Conservation (phyloP, 1,139 yeast species). For the Kurtzmaniella quercitrusa region DNA sequence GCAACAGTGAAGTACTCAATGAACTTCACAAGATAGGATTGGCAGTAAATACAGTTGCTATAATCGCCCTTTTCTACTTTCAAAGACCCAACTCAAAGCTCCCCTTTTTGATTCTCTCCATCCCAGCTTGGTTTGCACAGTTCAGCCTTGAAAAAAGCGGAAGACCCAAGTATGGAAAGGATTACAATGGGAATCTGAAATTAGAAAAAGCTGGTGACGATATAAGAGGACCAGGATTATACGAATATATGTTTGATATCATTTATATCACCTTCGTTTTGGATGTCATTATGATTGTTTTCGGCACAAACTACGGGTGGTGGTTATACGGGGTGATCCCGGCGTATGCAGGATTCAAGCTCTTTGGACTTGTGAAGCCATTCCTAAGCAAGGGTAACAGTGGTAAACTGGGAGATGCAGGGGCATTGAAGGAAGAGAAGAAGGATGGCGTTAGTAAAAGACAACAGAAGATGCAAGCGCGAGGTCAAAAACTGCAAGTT, state of each 20-base stretch:
- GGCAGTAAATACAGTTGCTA: conserved; percentile 33
- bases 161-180: conserved; percentile 50
- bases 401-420: conserved; percentile 9
- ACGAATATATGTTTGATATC: conserved; percentile 74
- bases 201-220: conserved; percentile 62
- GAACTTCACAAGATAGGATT: conserved; percentile 50
- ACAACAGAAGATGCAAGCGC: conserved; percentile 44
- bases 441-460: conserved; percentile 36
- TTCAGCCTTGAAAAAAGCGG: conserved; percentile 61
- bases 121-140: conserved; percentile 56
- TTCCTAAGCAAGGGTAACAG: conserved; percentile 14
- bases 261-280: conserved; percentile 66
- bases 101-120: conserved; percentile 50
- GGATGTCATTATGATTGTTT: conserved; percentile 49
- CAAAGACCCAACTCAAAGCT: conserved; percentile 51
- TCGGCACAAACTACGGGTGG: conserved; percentile 64
- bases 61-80: conserved; percentile 39
- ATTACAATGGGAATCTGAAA: conserved; percentile 23
- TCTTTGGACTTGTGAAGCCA: conserved; percentile 31
- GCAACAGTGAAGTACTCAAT: conserved; percentile 51
- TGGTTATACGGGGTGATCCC: conserved; percentile 43
- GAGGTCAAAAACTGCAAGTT: conserved; percentile 34
- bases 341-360: conserved; percentile 54
- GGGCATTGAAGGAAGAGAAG: conserved; percentile 12
- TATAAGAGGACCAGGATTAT: conserved; percentile 60